A percentile compares a stretch with the other conserved stretches of the same genome.
Conservation (phyloP, 176 grass and related monocot genomes). For the Stipa capillata region DNA sequence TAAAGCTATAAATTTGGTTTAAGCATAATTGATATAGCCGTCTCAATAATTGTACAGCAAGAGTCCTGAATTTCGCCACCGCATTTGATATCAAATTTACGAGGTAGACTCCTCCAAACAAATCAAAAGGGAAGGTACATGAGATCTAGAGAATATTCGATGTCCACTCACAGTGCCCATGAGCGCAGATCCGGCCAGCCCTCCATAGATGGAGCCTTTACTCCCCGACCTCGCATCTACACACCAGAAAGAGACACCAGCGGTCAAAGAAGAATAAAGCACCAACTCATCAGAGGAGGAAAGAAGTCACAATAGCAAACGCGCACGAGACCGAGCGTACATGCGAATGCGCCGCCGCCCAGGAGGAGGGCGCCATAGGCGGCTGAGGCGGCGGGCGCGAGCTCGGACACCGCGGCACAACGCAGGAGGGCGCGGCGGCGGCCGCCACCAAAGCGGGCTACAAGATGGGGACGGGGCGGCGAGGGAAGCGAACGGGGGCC, state of each 20-base stretch:
- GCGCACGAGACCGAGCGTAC: constrained; percentile 19
- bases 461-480: background rate
- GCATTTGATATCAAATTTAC: background rate
- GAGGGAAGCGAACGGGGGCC: background rate
- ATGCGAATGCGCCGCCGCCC: constrained; percentile 65
- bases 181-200: constrained; percentile 70
- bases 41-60: background rate
- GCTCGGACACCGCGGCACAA: constrained; percentile 45
- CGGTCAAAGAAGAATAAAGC: constrained; percentile 21
- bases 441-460: background rate
- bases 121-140: background rate
- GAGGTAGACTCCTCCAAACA: background rate
- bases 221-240: constrained; percentile 81
- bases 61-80: background rate
- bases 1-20: background rate
- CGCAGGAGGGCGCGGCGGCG: constrained; percentile 11
- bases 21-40: background rate
- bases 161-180: constrained; percentile 59
- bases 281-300: background rate
- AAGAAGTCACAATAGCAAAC: background rate
- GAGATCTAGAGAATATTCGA: background rate
- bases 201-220: constrained; percentile 77
- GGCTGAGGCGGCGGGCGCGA: constrained; percentile 43
- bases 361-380: constrained; percentile 66
- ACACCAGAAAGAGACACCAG: background rate